Conservation (phyloP, 2,329 filamentous ascomycete genomes). For the Botryosphaeria dothidea region DNA sequence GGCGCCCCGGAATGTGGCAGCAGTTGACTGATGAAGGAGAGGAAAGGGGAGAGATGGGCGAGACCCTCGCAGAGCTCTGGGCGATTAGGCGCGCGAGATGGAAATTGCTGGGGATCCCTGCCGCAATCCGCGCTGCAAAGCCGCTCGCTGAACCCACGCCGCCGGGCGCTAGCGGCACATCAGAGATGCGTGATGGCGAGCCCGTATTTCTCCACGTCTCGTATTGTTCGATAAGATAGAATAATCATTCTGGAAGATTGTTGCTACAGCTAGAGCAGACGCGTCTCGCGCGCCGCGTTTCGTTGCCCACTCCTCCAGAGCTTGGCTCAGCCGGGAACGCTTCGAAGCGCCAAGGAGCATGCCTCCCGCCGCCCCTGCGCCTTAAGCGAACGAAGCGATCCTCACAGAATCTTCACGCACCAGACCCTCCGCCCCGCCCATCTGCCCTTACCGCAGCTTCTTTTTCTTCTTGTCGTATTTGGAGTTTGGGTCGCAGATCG, state of each 20-base stretch:
- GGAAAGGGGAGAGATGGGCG: conserved; percentile 12
- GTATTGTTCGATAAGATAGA: conserved; percentile 17
- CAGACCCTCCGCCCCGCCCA: neutral
- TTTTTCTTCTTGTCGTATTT: conserved; percentile 42
- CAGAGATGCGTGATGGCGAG: conserved; percentile 4
- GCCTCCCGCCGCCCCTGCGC: neutral
- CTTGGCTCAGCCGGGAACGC: neutral
- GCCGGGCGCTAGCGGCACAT: conserved; percentile 13
- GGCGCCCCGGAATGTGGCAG: neutral
- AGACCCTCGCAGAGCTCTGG: neutral
- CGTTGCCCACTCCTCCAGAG: too few species aligned
- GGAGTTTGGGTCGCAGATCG: conserved; percentile 29
- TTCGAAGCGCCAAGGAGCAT: neutral
- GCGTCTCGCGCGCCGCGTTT: neutral
- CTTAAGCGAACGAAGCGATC: conserved; percentile 9
- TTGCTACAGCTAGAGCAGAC: neutral
- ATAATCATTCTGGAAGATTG: neutral
- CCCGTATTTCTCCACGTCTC: conserved; percentile 15
- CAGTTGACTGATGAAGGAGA: conserved; percentile 1
- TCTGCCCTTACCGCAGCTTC: conserved; percentile 33
- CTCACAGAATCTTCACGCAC: neutral
- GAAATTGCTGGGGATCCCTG: conserved; percentile 13
- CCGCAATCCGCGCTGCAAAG: neutral
- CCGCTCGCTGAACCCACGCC: conserved; percentile 9
- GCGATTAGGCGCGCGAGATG: conserved; percentile 2